Percentiles rank a stretch among this genome's conserved stretches.
These are phyloP conservation scores for Immersiella caudata DNA, from an alignment of 495 filamentous ascomycete species.

Conservation along the genomic window DNA sequence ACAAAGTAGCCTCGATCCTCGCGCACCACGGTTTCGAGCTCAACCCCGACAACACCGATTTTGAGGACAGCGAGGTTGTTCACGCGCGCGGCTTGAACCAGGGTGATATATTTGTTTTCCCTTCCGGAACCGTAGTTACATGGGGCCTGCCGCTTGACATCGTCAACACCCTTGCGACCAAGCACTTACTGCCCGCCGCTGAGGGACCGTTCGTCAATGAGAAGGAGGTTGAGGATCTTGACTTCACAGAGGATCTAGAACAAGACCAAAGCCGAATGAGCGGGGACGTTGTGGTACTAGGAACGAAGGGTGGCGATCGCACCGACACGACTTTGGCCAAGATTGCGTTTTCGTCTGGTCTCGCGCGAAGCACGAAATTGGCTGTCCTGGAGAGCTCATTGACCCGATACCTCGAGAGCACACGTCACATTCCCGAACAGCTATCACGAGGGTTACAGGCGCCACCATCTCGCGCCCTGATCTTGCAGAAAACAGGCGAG, in stretches of 20 bases:
- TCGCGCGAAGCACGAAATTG: constrained; percentile 94
- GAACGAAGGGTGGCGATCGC: constrained; percentile 56
- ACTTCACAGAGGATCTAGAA: constrained; percentile 76
- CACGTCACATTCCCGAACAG: constrained; percentile 73
- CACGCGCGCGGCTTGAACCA: constrained; percentile 57
- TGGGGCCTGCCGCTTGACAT: constrained; percentile 80
- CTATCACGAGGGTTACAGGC: constrained; percentile 53
- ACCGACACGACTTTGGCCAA: constrained; percentile 85
- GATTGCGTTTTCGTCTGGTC: constrained; percentile 92
- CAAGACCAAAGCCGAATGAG: constrained; percentile 77
- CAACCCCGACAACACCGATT: constrained; percentile 60
- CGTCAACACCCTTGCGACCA: constrained; percentile 70
- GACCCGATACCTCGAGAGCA: constrained; percentile 80
- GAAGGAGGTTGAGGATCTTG: constrained; percentile 83
- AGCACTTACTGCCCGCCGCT: constrained; percentile 73
- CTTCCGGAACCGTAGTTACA: constrained; percentile 90
- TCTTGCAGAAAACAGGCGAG: constrained; percentile 91
- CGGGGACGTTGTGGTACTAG: constrained; percentile 87
- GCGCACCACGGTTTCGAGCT: constrained; percentile 69
- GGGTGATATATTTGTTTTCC: constrained; percentile 95
- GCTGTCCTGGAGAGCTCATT: constrained; percentile 90
- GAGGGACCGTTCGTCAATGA: constrained; percentile 67
- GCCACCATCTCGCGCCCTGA: constrained; percentile 41
- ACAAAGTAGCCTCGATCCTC: constrained; percentile 68
- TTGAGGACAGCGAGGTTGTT: constrained; percentile 62